Base-by-base conservation (phyloP, 2,329 filamentous ascomycete genomes). In the Calonectria pauciramosa region DNA sequence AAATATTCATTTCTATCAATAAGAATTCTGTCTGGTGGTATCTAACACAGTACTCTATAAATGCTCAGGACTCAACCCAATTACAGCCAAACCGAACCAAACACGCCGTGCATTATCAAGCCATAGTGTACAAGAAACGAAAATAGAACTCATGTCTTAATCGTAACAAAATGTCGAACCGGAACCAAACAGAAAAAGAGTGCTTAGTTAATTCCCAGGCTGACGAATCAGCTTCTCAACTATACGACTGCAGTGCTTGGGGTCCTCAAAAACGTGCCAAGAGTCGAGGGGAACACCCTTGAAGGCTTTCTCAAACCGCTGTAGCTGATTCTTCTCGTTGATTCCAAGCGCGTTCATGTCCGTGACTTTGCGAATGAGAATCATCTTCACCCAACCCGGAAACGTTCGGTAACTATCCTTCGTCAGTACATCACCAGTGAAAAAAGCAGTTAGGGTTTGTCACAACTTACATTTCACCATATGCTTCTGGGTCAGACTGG, bases 401-500 rank as follows among this genome's bases (percentile, higher is more conserved):
- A 93, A 91, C 64, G 89, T 89, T 68, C 92, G 89, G 79, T 91
- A 93, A 14, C 90, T 91, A 0, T 1, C 23, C 10, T 4, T 11
- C 4, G 54, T 82, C 69, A 83, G 79, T 38, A 71, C 54, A n/a
- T 20, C 34, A 41, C 18, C 23, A 11, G 7, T n/a, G 5, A 68
- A 0, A 7, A 44, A 52, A 4, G 1, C 20, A 8, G 23, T 23
- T 9, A 34, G 23, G 36, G 34, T 72, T 13, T 26, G 3, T 49
- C 36, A 76, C 1, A 34, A 84, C 89, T 84, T 90, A 96, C 85
- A 95, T 92, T 78, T 96, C 93, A 34, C 93, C 96, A 82, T 98
- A 99, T 0, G 95, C 92, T 83, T 99, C 96, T 0, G 96, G 96
- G 80, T 99, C 96, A 32, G 92, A 94, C 85, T 98, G 96, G 0